phyloP scores from a whole-genome alignment of 768 basidiomycete species.

The Lactarius vividus region DNA sequence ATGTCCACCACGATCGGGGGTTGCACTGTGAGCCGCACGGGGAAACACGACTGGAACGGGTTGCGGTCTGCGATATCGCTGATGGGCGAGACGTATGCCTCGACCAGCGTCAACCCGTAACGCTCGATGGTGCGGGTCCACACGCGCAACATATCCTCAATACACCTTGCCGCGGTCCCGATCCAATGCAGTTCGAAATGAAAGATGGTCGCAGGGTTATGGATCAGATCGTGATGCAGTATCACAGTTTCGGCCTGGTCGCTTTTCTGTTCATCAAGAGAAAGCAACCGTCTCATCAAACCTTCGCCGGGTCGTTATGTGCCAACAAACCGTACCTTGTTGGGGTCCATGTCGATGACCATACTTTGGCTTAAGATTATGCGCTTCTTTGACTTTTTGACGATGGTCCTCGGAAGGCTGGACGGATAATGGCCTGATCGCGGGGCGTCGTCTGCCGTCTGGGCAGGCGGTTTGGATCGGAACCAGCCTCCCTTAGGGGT shows the following conservation, averaged over 20 bases:
- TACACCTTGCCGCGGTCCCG: conserved; percentile 85
- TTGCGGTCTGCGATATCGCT: conserved; percentile 81
- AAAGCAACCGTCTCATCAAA: not conserved
- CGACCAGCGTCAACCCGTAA: conserved; percentile 89
- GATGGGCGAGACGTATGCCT: conserved; percentile 91
- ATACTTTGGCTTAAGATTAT: conserved; percentile 84
- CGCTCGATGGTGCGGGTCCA: conserved; percentile 84
- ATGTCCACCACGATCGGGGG: conserved; percentile 72
- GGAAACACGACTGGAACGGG: conserved; percentile 89
- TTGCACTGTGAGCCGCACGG: conserved; percentile 69
- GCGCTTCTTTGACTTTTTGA: conserved; percentile 52
- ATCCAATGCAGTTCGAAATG: conserved; percentile 99
- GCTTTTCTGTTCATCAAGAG: conserved; percentile 52
- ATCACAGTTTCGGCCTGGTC: conserved; percentile 86
- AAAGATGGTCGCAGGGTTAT: conserved; percentile 92
- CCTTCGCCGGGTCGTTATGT: too few relatives aligned
- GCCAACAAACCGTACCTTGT: conserved; percentile 48
- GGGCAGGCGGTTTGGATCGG: conserved; percentile 41
- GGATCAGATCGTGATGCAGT: conserved; percentile 91
- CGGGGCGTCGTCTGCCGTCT: conserved; percentile 4
- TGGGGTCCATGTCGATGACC: conserved; percentile 82
- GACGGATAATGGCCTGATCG: conserved; percentile 36
- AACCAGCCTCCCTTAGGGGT: conserved; percentile 74
- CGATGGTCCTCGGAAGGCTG: conserved; percentile 36
- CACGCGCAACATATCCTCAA: conserved; percentile 81